These are phyloP conservation scores for Prillingera fragicola DNA, from an alignment of 1,284 basidiomycete genomes.

Conservation along the genomic window DNA sequence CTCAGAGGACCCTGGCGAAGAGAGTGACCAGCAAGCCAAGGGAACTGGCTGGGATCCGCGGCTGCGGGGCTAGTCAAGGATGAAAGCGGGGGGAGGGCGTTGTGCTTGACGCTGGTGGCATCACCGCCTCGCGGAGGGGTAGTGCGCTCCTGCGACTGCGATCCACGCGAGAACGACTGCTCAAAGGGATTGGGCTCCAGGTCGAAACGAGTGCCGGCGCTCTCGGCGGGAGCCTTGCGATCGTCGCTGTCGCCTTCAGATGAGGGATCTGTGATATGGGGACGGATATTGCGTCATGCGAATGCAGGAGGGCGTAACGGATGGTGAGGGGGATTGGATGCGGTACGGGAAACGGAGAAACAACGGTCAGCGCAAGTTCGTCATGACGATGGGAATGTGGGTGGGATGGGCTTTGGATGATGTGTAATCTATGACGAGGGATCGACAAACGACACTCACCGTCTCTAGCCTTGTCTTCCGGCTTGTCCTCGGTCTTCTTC, in stretches of 20 bases:
- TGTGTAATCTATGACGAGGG: not conserved
- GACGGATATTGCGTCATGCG: too few species aligned
- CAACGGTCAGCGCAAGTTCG: not conserved
- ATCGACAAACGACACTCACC: slow-evolving; percentile 7
- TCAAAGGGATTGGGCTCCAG: slow-evolving; percentile 96
- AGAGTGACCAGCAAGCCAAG: slow-evolving; percentile 62
- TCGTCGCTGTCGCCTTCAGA: not conserved
- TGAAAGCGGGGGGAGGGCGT: slow-evolving; percentile 76
- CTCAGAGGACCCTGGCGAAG: slow-evolving; percentile 85
- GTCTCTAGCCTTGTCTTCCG: slow-evolving; percentile 1
- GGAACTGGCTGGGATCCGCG: slow-evolving; percentile 61
- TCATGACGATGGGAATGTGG: not conserved
- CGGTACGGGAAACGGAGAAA: not conserved
- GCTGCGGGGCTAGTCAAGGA: slow-evolving; percentile 70
- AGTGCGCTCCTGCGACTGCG: slow-evolving; percentile 49
- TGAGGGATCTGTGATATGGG: too few species aligned
- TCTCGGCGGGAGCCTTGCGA: not conserved
- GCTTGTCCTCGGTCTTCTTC: not conserved
- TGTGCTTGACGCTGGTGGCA: slow-evolving; percentile 41
- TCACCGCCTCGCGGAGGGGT: slow-evolving; percentile 49
- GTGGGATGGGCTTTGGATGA: not conserved
- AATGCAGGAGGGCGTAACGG: too few species aligned
- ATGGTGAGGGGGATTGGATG: not conserved
- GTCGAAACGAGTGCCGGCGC: slow-evolving; percentile 29
- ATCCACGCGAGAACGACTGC: slow-evolving; percentile 72